phyloP scores from a whole-genome alignment of 225 moss, liverwort and hornwort genomes.

The Anthoceros angustus region DNA sequence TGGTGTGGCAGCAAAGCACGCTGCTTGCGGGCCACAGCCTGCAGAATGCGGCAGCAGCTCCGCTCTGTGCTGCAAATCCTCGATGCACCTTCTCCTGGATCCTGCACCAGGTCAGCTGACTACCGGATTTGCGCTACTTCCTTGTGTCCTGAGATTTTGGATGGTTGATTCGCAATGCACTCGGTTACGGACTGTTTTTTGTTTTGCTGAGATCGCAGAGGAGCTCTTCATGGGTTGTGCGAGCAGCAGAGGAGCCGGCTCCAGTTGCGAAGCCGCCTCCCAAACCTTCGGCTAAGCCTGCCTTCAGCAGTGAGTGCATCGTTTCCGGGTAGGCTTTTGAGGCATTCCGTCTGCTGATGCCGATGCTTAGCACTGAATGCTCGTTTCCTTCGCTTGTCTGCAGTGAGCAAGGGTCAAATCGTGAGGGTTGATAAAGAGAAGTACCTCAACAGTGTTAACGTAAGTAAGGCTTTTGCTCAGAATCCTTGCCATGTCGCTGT shows the following conservation, averaged over 20 bases:
- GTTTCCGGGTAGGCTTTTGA: neutral
- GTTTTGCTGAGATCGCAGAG: neutral
- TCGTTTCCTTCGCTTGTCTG: slow-evolving; percentile 9
- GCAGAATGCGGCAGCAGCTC: neutral
- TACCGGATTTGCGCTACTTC: neutral
- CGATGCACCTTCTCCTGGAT: neutral
- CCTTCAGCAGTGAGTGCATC: neutral
- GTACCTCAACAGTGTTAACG: slow-evolving; percentile 81
- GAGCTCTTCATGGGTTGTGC: neutral
- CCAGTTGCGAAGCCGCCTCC: neutral
- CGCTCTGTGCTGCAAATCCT: neutral
- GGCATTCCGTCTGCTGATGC: neutral
- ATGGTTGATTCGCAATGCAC: neutral
- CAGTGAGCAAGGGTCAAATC: slow-evolving; percentile 93
- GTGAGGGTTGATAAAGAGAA: slow-evolving; percentile 91
- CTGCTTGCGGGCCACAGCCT: neutral
- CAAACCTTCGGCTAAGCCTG: neutral
- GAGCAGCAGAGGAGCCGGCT: slow-evolving; percentile 2
- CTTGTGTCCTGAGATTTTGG: neutral
- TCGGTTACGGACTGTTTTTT: neutral
- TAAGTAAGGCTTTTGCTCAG: slow-evolving; percentile 11
- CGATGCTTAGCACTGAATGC: neutral
- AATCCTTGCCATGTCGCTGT: neutral
- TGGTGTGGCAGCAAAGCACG: neutral
- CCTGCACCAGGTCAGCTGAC: neutral